Percentiles rank a stretch among this genome's conserved stretches.
phyloP scores from a whole-genome alignment of 2,329 filamentous ascomycete species.

The Blastomyces emzantsi region DNA sequence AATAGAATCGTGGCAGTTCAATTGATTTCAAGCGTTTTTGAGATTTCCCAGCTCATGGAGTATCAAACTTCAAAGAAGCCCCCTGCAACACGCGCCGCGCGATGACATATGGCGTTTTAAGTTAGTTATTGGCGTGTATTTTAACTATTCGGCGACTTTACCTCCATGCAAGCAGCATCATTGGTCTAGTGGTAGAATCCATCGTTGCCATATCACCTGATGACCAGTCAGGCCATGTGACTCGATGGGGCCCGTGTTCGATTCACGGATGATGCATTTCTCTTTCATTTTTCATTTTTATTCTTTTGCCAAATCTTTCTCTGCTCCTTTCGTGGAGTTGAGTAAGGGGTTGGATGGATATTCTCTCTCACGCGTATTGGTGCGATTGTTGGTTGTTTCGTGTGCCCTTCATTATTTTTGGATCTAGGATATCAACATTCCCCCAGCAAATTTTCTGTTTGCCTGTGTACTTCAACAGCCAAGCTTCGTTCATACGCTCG shows the following conservation, averaged over 20 bases:
- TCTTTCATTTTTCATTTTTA: too few species aligned
- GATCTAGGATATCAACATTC: neutral
- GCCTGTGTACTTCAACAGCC: too few species aligned
- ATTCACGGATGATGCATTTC: constrained; percentile 38
- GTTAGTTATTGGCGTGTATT: too few species aligned
- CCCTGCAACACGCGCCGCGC: neutral
- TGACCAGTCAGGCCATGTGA: neutral
- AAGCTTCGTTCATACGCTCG: too few species aligned
- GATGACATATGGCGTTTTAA: neutral
- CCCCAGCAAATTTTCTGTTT: too few species aligned
- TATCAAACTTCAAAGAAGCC: neutral
- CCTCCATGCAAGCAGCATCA: constrained; percentile 7
- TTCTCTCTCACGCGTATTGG: too few species aligned
- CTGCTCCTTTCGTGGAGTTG: neutral
- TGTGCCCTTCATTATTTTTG: too few species aligned
- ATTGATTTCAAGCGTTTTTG: neutral
- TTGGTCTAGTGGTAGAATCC: constrained; percentile 11
- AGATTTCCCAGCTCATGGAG: neutral
- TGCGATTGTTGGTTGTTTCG: too few species aligned
- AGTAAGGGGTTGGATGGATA: neutral
- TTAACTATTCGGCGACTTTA: too few species aligned
- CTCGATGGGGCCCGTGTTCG: constrained; percentile 33
- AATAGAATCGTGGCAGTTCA: neutral
- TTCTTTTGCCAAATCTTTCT: neutral
- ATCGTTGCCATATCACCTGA: constrained; percentile 8